phyloP scores from a whole-genome alignment of 768 basidiomycete genomes.

The Pisolithus sp. region DNA sequence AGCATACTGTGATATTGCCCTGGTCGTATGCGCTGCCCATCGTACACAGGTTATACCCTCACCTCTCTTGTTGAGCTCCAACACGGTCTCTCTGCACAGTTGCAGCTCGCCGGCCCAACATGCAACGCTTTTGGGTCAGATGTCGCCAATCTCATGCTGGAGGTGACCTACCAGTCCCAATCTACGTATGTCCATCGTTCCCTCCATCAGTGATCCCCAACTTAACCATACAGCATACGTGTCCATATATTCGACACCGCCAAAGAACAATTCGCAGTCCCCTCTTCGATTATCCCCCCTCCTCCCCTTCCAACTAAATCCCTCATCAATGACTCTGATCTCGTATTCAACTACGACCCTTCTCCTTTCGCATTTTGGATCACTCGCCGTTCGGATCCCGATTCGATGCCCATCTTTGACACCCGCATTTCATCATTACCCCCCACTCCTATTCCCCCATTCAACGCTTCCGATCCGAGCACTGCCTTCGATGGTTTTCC shows the following conservation, averaged over 20 bases:
- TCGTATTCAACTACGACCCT: conserved; percentile 60
- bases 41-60: conserved; percentile 47
- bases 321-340: conserved; percentile 43
- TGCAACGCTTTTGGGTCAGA: conserved; percentile 67
- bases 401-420: conserved; percentile 57
- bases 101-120: conserved; percentile 46
- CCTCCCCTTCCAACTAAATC: conserved; percentile 32
- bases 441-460: conserved; percentile 49
- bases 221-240: conserved; percentile 41
- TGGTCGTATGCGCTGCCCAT: neutral
- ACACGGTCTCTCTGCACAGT: conserved; percentile 47
- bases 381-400: conserved; percentile 55
- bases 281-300: conserved; percentile 43
- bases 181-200: conserved; percentile 33
- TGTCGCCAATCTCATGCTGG: conserved; percentile 49
- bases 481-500: conserved; percentile 60
- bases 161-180: conserved; percentile 59
- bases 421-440: conserved; percentile 61
- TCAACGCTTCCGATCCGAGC: conserved; percentile 43
- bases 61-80: conserved; percentile 35
- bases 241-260: conserved; percentile 62
- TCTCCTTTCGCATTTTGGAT: conserved; percentile 79
- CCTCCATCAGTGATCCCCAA: neutral
- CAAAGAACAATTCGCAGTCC: conserved; percentile 61
- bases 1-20: neutral